Conservation (phyloP, 352 stramenopile genomes). For the Globisporangium spinosum region DNA sequence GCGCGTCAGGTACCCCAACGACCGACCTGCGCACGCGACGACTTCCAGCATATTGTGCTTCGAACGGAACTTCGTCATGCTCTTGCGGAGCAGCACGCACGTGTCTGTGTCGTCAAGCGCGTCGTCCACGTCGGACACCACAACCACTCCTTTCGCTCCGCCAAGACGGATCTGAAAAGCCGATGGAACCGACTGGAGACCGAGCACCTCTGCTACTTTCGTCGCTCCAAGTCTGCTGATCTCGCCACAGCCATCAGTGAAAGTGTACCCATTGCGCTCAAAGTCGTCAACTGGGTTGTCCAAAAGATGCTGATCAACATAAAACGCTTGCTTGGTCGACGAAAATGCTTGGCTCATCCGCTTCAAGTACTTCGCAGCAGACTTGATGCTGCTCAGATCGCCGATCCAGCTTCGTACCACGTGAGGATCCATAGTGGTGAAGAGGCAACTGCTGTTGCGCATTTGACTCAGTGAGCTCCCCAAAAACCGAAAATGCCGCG, state of each 20-base stretch:
- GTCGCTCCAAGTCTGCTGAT: conserved; percentile 38
- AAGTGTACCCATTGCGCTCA: conserved; percentile 36
- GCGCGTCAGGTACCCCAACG: conserved; percentile 62
- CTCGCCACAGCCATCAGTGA: conserved; percentile 75
- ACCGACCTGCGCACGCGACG: conserved; percentile 47
- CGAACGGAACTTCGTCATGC: conserved; percentile 72
- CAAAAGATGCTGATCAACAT: conserved; percentile 39
- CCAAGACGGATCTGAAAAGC: conserved; percentile 74
- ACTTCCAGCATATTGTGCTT: conserved; percentile 66
- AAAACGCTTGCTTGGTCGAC: conserved; percentile 51
- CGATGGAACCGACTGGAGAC: conserved; percentile 40
- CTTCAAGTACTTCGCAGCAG: conserved; percentile 73
- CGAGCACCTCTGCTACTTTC: conserved; percentile 34
- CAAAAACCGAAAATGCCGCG: conserved; percentile 46
- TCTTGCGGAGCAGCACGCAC: conserved; percentile 46
- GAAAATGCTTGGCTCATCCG: conserved; percentile 74
- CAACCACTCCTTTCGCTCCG: conserved; percentile 73
- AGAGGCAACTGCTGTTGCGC: conserved; percentile 66
- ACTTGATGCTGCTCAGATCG: conserved; percentile 45
- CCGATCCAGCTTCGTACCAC: conserved; percentile 56
- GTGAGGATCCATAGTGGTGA: conserved; percentile 55
- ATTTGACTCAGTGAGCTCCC: conserved; percentile 75
- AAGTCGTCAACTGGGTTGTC: conserved; percentile 48
- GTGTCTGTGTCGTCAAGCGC: conserved; percentile 15
- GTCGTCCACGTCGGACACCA: conserved; percentile 45